Base-by-base conservation (phyloP, 2,329 filamentous ascomycete species). In the Arthrobotrys entomopaga region DNA sequence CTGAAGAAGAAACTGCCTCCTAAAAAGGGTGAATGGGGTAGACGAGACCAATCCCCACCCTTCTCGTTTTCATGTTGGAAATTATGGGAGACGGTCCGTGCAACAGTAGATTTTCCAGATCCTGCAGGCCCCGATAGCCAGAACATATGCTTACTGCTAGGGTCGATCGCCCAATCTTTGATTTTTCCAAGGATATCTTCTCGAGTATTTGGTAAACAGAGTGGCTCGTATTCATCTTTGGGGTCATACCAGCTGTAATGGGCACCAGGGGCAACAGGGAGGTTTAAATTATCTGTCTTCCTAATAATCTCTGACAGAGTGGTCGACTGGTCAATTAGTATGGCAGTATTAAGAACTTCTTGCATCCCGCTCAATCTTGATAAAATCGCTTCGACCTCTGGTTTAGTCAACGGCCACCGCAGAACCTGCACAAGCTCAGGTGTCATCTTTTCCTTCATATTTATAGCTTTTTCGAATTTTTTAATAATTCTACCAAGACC, bases 91-190 rank as follows among this genome's bases (percentile, higher is more conserved):
- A 59, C 29, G 0, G 64, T 67, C 7, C 64, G 19, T 1, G 64
- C n/a, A 50, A 70, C 46, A 3, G 65, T 70, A 56, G 57, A 70
- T 22, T 70, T 70, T n/a, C 65, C 65, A 4, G 79, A 80, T 11
- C 81, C 81, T 5, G 81, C 81, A 77, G 80, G 77, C 3, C 82
- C 81, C 13, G 78, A 78, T 10, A 83, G 78, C 82, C 80, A 83
- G 65, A 77, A 79, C 19, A 80, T 79, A 24, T 67, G 49, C 43
- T 76, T 57, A 26, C 61, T 59, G 2, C 57, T 13, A 15, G 48
- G n/a, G 13, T 52, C 29, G 1, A 52, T 13, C 8, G 20, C 59
- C 77, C 75, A 77, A 16, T 76, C 61, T 19, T 54, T 20, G 7
- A 77, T 64, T 3, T 19, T 50, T 24, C 4, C 10, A 13, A 50